Conservation (phyloP, 306 rosid species). For the Trifolium fragiferum region DNA sequence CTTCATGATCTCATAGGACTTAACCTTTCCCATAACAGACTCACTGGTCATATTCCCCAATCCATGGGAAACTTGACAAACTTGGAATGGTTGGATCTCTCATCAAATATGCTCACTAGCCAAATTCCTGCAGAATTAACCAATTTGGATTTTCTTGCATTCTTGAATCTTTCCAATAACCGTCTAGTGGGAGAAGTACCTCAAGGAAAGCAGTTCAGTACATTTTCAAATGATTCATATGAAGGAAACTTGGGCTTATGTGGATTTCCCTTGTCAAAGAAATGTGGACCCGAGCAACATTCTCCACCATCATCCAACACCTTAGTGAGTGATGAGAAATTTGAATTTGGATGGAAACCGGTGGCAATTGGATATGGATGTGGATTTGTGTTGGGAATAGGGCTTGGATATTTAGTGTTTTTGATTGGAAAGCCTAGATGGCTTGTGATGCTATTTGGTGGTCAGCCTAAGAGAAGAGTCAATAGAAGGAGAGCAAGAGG, state of each 20-base stretch:
- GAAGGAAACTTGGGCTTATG: conserved; percentile 24
- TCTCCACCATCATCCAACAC: neutral
- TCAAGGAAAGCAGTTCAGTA: conserved; percentile 46
- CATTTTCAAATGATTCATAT: conserved; percentile 45
- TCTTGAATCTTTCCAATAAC: conserved; percentile 45
- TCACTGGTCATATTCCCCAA: conserved; percentile 33
- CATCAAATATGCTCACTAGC: conserved; percentile 40
- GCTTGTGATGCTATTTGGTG: conserved; percentile 1
- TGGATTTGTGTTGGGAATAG: neutral
- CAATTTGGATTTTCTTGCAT: conserved; percentile 5
- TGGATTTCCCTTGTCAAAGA: neutral
- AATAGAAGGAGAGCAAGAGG: no score
- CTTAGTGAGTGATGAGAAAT: neutral
- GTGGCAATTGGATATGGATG: conserved; percentile 8
- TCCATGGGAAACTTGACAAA: conserved; percentile 18
- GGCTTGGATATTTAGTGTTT: neutral
- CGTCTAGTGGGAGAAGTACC: conserved; percentile 46
- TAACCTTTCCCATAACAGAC: conserved; percentile 45
- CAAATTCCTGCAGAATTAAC: conserved; percentile 41
- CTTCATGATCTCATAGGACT: conserved; percentile 36
- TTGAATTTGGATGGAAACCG: neutral
- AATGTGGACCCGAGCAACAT: neutral
- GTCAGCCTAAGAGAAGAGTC: neutral
- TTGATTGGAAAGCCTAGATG: neutral
- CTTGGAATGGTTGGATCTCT: conserved; percentile 50